A percentile compares a stretch with the other conserved stretches of the same genome.
phyloP scores from a whole-genome alignment of 176 grass and related monocot genomes.

The Rhynchospora breviuscula region DNA sequence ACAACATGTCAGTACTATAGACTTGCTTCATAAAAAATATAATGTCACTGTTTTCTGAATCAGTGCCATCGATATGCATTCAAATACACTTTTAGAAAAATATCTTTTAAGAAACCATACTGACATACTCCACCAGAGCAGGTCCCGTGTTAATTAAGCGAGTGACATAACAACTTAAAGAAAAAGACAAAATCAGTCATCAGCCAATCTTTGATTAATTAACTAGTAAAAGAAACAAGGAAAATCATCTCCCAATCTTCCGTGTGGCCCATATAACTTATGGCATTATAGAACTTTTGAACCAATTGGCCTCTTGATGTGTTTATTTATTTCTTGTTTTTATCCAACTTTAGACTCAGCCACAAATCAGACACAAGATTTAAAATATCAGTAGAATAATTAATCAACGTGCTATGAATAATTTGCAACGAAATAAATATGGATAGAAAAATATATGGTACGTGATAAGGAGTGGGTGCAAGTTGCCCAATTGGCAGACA shows the following conservation, averaged over 20 bases:
- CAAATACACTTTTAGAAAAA: too few species aligned
- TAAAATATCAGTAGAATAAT: background rate
- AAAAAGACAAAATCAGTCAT: background rate
- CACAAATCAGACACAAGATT: background rate
- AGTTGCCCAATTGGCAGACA: conserved; percentile 1
- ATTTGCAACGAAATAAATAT: background rate
- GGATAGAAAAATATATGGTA: background rate
- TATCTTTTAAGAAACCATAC: too few species aligned
- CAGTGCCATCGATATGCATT: too few species aligned
- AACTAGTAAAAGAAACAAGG: background rate
- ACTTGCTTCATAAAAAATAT: too few species aligned
- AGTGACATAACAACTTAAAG: background rate
- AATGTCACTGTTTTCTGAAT: too few species aligned
- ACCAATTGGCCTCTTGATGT: background rate
- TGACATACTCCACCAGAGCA: background rate
- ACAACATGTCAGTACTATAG: too few species aligned
- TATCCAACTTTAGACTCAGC: background rate
- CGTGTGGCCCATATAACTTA: background rate
- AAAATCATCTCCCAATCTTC: background rate
- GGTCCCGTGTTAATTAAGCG: background rate
- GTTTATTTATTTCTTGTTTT: background rate
- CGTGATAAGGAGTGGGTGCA: background rate
- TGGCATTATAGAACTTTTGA: background rate
- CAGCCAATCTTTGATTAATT: background rate
- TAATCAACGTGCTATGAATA: background rate